These are phyloP conservation scores for Inga leiocalycina DNA, from an alignment of 306 rosid species.

Conservation along the genomic window DNA sequence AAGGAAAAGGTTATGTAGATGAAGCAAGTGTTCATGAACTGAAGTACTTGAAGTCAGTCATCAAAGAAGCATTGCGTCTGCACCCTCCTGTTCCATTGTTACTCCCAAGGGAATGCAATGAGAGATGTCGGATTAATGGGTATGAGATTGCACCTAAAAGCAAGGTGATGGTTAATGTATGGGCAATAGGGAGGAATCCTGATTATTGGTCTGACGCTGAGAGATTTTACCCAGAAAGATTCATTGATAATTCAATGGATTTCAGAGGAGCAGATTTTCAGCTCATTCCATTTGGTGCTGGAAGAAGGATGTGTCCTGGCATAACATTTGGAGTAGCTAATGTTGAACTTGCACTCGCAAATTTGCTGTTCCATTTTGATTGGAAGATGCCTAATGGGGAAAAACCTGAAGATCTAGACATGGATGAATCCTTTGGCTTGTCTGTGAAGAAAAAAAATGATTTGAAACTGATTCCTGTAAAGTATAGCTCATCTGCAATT, in stretches of 20 bases:
- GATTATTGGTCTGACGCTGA: conserved; percentile 29
- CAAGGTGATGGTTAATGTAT: conserved; percentile 24
- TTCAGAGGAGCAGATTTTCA: conserved; percentile 25
- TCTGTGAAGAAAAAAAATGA: background rate
- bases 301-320: conserved; percentile 48
- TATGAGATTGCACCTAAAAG: background rate
- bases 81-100: conserved; percentile 31
- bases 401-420: conserved; percentile 25
- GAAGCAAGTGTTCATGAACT: conserved; percentile 10
- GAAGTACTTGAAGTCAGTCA: conserved; percentile 13
- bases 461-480: conserved; percentile 13
- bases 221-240: conserved; percentile 26
- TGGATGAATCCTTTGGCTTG: conserved; percentile 25
- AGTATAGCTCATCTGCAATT: background rate
- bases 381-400: conserved; percentile 36
- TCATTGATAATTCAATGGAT: conserved; percentile 18
- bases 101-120: conserved; percentile 32
- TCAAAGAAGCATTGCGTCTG: conserved; percentile 35
- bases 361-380: conserved; percentile 34
- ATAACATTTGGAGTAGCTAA: conserved; percentile 20
- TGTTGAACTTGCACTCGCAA: conserved; percentile 24
- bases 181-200: conserved; percentile 37
- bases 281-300: conserved; percentile 39
- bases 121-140: conserved; percentile 32
- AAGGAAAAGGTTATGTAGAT: background rate